phyloP scores from a whole-genome alignment of 768 basidiomycete species.

The Podaxis mareebaensis region DNA sequence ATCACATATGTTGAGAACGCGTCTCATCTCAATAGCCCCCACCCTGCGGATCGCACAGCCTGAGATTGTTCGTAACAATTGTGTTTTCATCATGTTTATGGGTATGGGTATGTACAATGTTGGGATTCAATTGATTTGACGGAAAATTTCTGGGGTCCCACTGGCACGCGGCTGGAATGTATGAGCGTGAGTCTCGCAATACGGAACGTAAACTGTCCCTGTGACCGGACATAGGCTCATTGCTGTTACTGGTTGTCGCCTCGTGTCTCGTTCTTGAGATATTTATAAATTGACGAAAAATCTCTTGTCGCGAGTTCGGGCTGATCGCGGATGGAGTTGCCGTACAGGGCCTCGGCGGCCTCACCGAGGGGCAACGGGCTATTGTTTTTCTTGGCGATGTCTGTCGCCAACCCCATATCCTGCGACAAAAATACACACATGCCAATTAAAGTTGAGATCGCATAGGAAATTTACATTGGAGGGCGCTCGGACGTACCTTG shows the following conservation, averaged over 20 bases:
- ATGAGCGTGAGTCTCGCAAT: neutral
- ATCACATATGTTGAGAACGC: neutral
- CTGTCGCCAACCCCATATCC: constrained; percentile 84
- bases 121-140: neutral
- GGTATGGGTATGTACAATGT: neutral
- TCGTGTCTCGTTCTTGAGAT: constrained; percentile 39
- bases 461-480: constrained; percentile 8
- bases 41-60: constrained; percentile 4
- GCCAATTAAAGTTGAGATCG: neutral
- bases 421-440: constrained; percentile 27
- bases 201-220: constrained; percentile 2
- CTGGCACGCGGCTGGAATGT: neutral
- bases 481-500: constrained; percentile 46
- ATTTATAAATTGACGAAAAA: constrained; percentile 80
- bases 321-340: constrained; percentile 46
- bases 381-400: constrained; percentile 50
- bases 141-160: constrained; percentile 4
- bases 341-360: constrained; percentile 66
- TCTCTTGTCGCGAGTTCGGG: constrained; percentile 70
- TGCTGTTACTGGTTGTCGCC: constrained; percentile 15
- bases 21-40: constrained; percentile 1
- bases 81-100: neutral
- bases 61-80: neutral
- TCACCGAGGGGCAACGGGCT: constrained; percentile 66
- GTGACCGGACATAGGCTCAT: constrained; percentile 13